A percentile compares a stretch with the other conserved stretches of the same genome.
Conservation (phyloP, 441 rosid genomes). For the Aleurites moluccanus region DNA sequence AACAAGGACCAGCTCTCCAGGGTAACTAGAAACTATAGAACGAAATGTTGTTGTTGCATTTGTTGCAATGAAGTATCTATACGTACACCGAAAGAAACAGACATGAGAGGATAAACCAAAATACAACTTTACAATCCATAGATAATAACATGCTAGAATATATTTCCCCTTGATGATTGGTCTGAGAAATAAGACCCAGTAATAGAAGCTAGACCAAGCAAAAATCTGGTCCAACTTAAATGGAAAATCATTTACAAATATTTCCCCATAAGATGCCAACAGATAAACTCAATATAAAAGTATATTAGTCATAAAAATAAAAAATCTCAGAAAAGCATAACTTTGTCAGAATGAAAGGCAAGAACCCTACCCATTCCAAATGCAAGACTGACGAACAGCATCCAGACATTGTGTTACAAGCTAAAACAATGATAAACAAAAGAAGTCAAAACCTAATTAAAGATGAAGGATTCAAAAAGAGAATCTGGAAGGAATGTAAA, state of each 20-base stretch:
- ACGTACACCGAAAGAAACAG: conserved; percentile 15
- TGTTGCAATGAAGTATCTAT: conserved; percentile 58
- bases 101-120: conserved; percentile 11
- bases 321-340: conserved; percentile 3
- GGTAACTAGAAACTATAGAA: conserved; percentile 60
- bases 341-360: conserved; percentile 9
- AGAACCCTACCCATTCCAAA: conserved; percentile 52
- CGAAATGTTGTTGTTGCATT: conserved; percentile 66
- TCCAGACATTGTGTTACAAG: conserved; percentile 51
- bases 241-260: conserved; percentile 6
- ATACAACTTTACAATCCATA: conserved; percentile 3
- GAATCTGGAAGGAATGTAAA: conserved; percentile 12
- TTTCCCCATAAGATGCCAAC: conserved; percentile 3
- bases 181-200: not conserved
- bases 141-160: not conserved
- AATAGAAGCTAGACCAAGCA: not conserved
- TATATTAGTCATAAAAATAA: not conserved
- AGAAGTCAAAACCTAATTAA: conserved; percentile 20
- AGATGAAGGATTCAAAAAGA: conserved; percentile 2
- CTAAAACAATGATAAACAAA: conserved; percentile 32
- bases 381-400: conserved; percentile 43
- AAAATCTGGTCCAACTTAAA: not conserved
- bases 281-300: not conserved
- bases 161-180: not conserved
- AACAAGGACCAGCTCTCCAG: conserved; percentile 58